Conservation (phyloP, 2,329 filamentous ascomycete species). For the Hortaea werneckii region DNA sequence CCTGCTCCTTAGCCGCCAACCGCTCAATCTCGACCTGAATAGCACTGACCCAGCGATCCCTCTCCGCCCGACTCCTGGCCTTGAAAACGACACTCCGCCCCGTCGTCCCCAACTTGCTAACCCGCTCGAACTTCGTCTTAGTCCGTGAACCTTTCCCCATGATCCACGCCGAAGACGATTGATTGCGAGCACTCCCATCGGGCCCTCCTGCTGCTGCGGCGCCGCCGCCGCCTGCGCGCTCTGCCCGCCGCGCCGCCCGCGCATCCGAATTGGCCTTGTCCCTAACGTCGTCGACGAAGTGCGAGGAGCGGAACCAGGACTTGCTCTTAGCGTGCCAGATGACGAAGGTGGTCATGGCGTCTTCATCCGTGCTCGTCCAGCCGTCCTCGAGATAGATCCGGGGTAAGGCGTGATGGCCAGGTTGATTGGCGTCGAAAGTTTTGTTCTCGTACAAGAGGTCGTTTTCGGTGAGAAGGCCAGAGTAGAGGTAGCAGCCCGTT, state of each 20-base stretch:
- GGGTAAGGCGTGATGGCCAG: conserved; percentile 49
- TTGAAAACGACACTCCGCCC: conserved; percentile 57
- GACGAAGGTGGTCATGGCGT: conserved; percentile 58
- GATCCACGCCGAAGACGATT: neutral
- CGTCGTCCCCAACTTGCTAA: conserved; percentile 50
- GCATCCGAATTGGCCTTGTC: conserved; percentile 1
- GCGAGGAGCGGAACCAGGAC: conserved; percentile 40
- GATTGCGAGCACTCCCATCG: conserved; percentile 8
- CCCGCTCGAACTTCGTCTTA: conserved; percentile 44
- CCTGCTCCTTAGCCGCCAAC: conserved; percentile 37
- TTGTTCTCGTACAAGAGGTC: conserved; percentile 55
- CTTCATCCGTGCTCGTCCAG: conserved; percentile 54
- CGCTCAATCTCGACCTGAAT: conserved; percentile 58
- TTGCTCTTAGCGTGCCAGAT: conserved; percentile 52
- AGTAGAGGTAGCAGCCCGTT: conserved; percentile 56
- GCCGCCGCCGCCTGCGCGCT: neutral
- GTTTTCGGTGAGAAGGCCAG: conserved; percentile 50
- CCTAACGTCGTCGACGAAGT: conserved; percentile 22
- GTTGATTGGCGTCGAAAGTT: conserved; percentile 53
- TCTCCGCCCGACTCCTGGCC: conserved; percentile 52
- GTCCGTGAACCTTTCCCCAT: conserved; percentile 7
- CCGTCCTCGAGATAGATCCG: conserved; percentile 50
- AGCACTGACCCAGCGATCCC: conserved; percentile 58
- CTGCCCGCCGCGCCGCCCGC: neutral
- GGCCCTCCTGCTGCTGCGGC: conserved; percentile 3